Percentiles rank a stretch among this genome's conserved stretches.
Conservation (phyloP, 768 basidiomycete species). For the Lactarius hatsudake region DNA sequence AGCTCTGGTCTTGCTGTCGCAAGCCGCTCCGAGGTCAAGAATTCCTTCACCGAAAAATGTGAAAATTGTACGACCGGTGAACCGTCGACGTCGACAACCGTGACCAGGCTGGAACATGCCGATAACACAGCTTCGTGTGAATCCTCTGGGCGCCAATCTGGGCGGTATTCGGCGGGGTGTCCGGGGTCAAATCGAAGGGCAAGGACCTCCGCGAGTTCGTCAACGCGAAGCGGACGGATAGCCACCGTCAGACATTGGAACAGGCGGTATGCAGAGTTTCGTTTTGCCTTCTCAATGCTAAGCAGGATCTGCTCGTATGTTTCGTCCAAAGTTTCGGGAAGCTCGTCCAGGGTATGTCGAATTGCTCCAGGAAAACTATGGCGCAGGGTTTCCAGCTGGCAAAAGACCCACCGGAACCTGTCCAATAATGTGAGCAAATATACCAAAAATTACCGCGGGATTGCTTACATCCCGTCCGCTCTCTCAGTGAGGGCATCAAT, state of each 20-base stretch:
- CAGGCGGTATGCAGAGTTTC: not conserved
- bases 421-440: not conserved
- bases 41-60: not conserved
- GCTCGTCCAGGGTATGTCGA: not conserved
- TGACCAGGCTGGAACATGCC: not conserved
- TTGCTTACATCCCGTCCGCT: not conserved
- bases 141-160: constrained; percentile 8
- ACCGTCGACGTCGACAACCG: not conserved
- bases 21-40: not conserved
- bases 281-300: not conserved
- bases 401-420: not conserved
- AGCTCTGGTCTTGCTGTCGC: not conserved
- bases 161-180: not conserved
- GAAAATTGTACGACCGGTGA: not conserved
- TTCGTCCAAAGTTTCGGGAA: not conserved
- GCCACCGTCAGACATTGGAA: not conserved
- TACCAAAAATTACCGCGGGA: not conserved
- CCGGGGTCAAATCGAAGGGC: not conserved
- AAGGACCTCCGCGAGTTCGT: constrained; percentile 1
- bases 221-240: not conserved
- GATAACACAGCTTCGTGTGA: not conserved
- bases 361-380: not conserved
- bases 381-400: not conserved
- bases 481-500: not conserved
- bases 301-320: not conserved